A percentile compares a stretch with the other conserved stretches of the same genome.
phyloP scores from a whole-genome alignment of 108 stramenopile species.

The Skeletonema tropicum region DNA sequence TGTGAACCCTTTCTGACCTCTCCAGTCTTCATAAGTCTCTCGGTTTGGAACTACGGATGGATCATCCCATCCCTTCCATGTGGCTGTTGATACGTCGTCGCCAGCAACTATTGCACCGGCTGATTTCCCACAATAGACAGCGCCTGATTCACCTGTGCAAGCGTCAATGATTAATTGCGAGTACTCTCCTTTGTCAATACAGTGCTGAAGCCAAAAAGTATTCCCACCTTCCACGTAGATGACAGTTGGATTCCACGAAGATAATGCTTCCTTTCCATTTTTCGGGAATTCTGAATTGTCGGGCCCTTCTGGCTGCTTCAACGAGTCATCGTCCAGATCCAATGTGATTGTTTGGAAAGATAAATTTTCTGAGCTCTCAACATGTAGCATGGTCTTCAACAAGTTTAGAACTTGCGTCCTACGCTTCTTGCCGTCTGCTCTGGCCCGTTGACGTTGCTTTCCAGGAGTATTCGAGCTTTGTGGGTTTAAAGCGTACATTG shows the following conservation, averaged over 20 bases:
- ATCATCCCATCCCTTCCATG: slow-evolving; percentile 91
- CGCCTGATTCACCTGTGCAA: slow-evolving; percentile 26
- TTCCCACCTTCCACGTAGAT: slow-evolving; percentile 91
- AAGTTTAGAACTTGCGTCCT: slow-evolving; percentile 56
- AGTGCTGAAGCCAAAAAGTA: slow-evolving; percentile 91
- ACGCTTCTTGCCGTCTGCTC: slow-evolving; percentile 83
- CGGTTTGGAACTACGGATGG: slow-evolving; percentile 75
- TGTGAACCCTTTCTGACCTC: slow-evolving; percentile 51
- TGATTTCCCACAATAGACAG: slow-evolving; percentile 82
- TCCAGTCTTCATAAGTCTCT: slow-evolving; percentile 74
- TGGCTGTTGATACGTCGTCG: slow-evolving; percentile 67
- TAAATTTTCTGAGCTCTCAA: neutral
- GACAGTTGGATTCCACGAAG: slow-evolving; percentile 74
- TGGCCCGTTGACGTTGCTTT: slow-evolving; percentile 85
- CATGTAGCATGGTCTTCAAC: slow-evolving; percentile 45
- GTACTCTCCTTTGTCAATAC: slow-evolving; percentile 70
- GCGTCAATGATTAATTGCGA: slow-evolving; percentile 40
- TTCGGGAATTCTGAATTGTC: slow-evolving; percentile 47
- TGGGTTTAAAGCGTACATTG: slow-evolving; percentile 82
- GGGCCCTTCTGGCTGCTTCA: slow-evolving; percentile 68
- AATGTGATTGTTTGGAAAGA: slow-evolving; percentile 53
- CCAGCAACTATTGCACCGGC: slow-evolving; percentile 88
- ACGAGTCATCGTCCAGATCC: slow-evolving; percentile 78
- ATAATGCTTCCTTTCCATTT: slow-evolving; percentile 56
- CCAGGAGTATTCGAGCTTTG: slow-evolving; percentile 74